phyloP scores from a whole-genome alignment of 2,329 filamentous ascomycete species.

The Madurella mycetomatis region DNA sequence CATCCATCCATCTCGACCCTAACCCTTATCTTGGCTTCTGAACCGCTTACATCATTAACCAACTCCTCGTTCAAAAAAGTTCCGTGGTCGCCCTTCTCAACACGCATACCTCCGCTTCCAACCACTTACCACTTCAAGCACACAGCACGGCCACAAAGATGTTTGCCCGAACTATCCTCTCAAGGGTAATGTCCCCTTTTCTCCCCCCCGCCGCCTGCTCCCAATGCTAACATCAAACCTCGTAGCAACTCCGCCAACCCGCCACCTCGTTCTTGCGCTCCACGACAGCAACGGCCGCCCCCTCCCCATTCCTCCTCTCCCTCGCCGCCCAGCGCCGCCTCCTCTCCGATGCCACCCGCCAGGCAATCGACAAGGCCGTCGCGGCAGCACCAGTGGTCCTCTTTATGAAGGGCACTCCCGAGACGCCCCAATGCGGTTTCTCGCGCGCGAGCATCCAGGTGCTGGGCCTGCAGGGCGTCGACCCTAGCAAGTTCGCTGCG shows the following conservation, averaged over 20 bases:
- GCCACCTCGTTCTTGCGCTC: constrained; percentile 12
- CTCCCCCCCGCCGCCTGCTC: neutral
- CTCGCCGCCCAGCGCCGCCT: constrained; percentile 51
- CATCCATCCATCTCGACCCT: constrained; percentile 1
- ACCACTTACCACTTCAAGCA: neutral
- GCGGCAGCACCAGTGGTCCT: constrained; percentile 85
- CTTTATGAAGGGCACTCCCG: constrained; percentile 89
- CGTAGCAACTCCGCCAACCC: constrained; percentile 19
- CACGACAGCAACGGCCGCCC: constrained; percentile 1
- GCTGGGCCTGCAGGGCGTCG: constrained; percentile 87
- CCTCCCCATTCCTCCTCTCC: constrained; percentile 15
- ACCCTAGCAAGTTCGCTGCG: constrained; percentile 93
- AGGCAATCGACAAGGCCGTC: constrained; percentile 88
- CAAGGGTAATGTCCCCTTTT: constrained; percentile 16
- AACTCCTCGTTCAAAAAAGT: constrained; percentile 11
- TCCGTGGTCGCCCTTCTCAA: constrained; percentile 7
- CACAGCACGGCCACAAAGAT: constrained; percentile 7
- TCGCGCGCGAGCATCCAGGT: constrained; percentile 94
- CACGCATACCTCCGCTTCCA: neutral
- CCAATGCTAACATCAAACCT: neutral
- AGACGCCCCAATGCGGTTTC: constrained; percentile 80
- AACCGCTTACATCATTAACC: constrained; percentile 16
- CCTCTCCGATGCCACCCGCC: constrained; percentile 72
- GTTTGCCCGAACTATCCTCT: constrained; percentile 21
- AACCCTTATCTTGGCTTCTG: constrained; percentile 3